Conservation (phyloP, 345 rosid genomes). For the Crucihimalaya himalaica region DNA sequence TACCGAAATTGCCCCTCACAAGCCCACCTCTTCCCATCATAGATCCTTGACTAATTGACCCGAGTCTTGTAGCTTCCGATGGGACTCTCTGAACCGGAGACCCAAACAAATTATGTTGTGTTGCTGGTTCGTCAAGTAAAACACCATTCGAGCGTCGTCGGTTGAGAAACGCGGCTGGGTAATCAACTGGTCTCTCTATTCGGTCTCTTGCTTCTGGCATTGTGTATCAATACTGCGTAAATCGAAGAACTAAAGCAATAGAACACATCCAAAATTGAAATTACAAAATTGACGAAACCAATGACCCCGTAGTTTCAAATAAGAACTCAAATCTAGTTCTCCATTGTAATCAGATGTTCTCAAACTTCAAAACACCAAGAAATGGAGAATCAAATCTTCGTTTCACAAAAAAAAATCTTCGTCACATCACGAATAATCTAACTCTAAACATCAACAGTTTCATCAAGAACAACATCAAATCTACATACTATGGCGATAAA, state of each 20-base stretch:
- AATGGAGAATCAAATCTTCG: neutral
- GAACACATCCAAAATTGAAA: neutral
- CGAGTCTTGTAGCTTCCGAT: slow-evolving; percentile 10
- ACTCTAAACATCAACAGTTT: neutral
- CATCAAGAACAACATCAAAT: slow-evolving; percentile 15
- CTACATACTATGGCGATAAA: neutral
- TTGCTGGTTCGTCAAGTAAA: slow-evolving; percentile 43
- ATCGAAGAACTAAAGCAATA: neutral
- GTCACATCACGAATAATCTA: slow-evolving; percentile 13
- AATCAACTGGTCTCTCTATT: slow-evolving; percentile 55
- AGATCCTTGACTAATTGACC: slow-evolving; percentile 11
- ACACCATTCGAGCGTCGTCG: slow-evolving; percentile 53
- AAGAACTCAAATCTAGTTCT: slow-evolving; percentile 12
- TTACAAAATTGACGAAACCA: neutral
- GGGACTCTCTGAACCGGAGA: slow-evolving; percentile 45
- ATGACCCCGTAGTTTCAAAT: neutral
- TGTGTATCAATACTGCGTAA: slow-evolving; percentile 5
- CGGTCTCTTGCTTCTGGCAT: slow-evolving; percentile 86
- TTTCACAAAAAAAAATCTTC: neutral
- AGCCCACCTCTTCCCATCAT: slow-evolving; percentile 33
- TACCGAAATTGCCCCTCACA: slow-evolving; percentile 40
- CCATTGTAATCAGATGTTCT: neutral
- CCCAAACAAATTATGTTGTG: slow-evolving; percentile 29
- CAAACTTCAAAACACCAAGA: neutral
- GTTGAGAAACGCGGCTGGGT: slow-evolving; percentile 46